phyloP scores from a whole-genome alignment of 768 basidiomycete genomes.

The Lactifluus hygrophoroides region DNA sequence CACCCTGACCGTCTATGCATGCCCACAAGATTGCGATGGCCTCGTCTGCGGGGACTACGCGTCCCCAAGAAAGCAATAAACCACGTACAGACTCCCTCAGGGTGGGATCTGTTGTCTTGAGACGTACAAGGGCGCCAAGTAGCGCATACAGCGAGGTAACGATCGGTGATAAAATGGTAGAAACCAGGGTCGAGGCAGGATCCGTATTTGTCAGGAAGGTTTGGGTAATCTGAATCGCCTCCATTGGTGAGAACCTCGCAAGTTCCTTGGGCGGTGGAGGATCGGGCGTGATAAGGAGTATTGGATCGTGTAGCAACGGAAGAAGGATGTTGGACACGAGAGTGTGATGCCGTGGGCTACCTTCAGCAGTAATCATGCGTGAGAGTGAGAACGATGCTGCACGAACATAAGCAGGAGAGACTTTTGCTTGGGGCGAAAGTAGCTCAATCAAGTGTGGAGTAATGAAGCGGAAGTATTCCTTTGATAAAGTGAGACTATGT shows the following conservation, averaged over 20 bases:
- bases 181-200: conserved; percentile 63
- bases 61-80: conserved; percentile 68
- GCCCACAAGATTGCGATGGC: conserved; percentile 50
- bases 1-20: conserved; percentile 43
- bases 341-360: conserved; percentile 23
- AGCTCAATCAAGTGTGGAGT: conserved; percentile 48
- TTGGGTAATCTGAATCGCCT: conserved; percentile 43
- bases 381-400: conserved; percentile 64
- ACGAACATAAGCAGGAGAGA: conserved; percentile 41
- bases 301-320: conserved; percentile 45
- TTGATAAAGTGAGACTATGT: background rate
- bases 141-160: conserved; percentile 59
- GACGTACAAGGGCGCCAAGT: conserved; percentile 41
- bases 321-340: conserved; percentile 34
- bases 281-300: conserved; percentile 27
- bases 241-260: conserved; percentile 25
- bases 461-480: conserved; percentile 57
- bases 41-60: conserved; percentile 45
- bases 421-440: conserved; percentile 31
- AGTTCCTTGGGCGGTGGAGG: conserved; percentile 1
- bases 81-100: conserved; percentile 51
- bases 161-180: conserved; percentile 59
- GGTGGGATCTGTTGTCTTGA: conserved; percentile 55
- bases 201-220: conserved; percentile 66
- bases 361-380: conserved; percentile 44